Percentiles rank a stretch among this genome's conserved stretches.
Conservation (phyloP, 306 rosid species). For the Rosa multiflora region DNA sequence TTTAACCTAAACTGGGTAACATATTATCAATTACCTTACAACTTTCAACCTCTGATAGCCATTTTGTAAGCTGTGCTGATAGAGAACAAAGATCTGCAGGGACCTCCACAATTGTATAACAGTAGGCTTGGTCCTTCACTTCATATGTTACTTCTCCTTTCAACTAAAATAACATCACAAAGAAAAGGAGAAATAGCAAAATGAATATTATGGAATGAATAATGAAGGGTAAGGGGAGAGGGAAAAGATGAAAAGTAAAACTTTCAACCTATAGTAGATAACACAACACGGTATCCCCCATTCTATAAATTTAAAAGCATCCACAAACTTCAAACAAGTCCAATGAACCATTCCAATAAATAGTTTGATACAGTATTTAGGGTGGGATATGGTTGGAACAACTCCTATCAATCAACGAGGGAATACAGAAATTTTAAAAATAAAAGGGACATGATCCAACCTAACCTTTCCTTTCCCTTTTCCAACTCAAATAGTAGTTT, state of each 20-base stretch:
- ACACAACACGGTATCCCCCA: conserved; percentile 20
- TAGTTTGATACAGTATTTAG: background rate
- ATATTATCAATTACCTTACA: conserved; percentile 55
- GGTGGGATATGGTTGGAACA: background rate
- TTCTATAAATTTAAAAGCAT: background rate
- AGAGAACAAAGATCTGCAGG: conserved; percentile 70
- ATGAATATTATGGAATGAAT: conserved; percentile 12
- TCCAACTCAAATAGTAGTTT: background rate
- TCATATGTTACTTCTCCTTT: conserved; percentile 88
- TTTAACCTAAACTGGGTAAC: background rate
- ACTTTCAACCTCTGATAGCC: conserved; percentile 83
- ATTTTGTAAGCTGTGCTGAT: conserved; percentile 67
- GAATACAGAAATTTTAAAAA: background rate
- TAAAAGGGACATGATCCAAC: background rate
- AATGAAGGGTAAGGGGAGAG: background rate
- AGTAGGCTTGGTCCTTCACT: conserved; percentile 79
- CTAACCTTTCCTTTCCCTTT: background rate
- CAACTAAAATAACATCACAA: conserved; percentile 43
- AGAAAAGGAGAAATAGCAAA: conserved; percentile 14
- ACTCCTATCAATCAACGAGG: background rate
- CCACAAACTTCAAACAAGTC: background rate
- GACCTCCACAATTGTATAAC: conserved; percentile 57
- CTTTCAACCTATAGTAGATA: background rate
- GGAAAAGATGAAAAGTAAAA: background rate
- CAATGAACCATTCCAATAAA: background rate